Conservation (phyloP, 345 rosid genomes). For the Eucalyptus paniculata region DNA sequence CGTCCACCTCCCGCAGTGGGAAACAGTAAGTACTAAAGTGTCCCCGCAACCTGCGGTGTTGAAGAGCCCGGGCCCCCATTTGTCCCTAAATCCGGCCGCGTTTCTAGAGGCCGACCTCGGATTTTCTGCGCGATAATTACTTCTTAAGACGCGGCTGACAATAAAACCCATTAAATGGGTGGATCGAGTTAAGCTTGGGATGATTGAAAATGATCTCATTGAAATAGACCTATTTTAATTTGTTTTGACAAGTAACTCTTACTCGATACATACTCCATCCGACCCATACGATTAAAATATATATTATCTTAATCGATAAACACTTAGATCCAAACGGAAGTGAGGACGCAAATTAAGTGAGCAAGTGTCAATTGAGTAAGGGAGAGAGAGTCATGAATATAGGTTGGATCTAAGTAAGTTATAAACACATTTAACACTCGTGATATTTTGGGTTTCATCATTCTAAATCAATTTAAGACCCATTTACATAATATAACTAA, state of each 20-base stretch:
- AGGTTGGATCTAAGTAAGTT: rapidly evolving
- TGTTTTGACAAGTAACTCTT: too few relatives aligned
- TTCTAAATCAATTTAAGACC: too few relatives aligned
- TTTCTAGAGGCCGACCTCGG: rapidly evolving
- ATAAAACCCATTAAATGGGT: rapidly evolving
- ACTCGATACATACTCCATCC: rapidly evolving
- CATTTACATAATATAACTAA: too few relatives aligned
- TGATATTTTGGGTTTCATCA: rapidly evolving
- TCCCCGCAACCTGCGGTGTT: too few relatives aligned
- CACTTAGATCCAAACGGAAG: too few relatives aligned
- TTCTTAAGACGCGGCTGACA: neutral
- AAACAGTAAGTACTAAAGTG: too few relatives aligned
- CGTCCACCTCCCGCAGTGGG: neutral
- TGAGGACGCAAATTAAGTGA: rapidly evolving
- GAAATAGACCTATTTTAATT: rapidly evolving
- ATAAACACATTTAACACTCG: rapidly evolving
- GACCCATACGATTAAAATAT: too few relatives aligned
- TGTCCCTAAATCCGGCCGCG: neutral
- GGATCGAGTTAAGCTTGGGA: neutral
- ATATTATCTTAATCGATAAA: too few relatives aligned
- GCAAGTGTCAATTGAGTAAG: too few relatives aligned
- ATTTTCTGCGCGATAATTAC: neutral
- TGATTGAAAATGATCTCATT: too few relatives aligned
- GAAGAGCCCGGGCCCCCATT: too few relatives aligned
- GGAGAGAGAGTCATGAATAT: too few relatives aligned